Percentiles rank a stretch among this genome's conserved stretches.
Conservation (phyloP, 1,139 yeast species). For the Protomyces macrosporus region DNA sequence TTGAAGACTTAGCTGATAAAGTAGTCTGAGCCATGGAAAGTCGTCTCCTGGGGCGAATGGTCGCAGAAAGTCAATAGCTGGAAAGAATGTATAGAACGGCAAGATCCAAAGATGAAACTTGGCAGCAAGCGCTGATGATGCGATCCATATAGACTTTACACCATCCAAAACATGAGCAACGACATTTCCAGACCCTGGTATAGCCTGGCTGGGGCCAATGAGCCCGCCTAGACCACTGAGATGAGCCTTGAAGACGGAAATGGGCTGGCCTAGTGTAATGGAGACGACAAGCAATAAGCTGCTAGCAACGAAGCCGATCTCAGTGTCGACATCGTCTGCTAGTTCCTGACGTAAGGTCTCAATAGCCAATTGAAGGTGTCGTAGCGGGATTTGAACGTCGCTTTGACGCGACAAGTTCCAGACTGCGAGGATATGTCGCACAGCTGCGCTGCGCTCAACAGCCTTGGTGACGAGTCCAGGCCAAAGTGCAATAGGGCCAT, state of each 20-base stretch:
- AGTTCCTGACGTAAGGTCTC: neutral
- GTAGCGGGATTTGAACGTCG: neutral
- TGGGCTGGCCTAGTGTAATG: neutral
- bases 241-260: conserved; percentile 1
- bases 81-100: neutral
- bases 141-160: neutral
- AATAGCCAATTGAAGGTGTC: neutral
- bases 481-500: neutral
- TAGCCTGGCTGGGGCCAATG: neutral
- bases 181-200: neutral
- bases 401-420: neutral
- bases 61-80: neutral
- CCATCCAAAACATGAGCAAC: neutral
- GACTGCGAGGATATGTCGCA: neutral
- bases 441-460: conserved; percentile 1
- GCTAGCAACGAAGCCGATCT: neutral
- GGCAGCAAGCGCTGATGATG: neutral
- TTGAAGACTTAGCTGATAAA: neutral
- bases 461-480: neutral
- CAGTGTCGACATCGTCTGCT: neutral
- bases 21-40: neutral
- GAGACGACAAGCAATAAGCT: neutral
- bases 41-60: neutral
- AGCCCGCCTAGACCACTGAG: neutral
- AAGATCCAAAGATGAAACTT: neutral